These are phyloP conservation scores for Lepidopterella palustris DNA, from an alignment of 495 filamentous ascomycete genomes.

Conservation along the genomic window DNA sequence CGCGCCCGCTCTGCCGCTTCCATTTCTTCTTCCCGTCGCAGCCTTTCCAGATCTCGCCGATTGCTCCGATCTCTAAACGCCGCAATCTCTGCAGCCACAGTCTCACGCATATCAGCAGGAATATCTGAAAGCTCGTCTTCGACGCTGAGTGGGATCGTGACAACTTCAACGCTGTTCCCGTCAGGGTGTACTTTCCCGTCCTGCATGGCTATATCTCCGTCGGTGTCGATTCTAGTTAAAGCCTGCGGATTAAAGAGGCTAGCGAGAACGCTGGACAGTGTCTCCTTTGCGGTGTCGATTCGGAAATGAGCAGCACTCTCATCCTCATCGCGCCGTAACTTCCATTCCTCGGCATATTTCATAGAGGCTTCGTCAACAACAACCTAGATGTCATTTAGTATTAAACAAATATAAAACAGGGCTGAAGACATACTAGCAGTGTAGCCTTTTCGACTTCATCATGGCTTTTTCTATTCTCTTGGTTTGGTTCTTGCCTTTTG, in stretches of 20 bases:
- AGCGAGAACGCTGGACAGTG: constrained; percentile 58
- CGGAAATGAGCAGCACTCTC: constrained; percentile 59
- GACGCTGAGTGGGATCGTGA: constrained; percentile 77
- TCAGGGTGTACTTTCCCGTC: constrained; percentile 54
- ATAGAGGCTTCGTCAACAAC: constrained; percentile 74
- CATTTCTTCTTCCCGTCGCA: constrained; percentile 82
- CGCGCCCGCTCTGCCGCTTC: constrained; percentile 78
- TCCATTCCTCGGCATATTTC: constrained; percentile 76
- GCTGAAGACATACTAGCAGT: background rate
- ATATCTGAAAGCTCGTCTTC: constrained; percentile 97
- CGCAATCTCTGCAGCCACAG: constrained; percentile 87
- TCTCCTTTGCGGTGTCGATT: constrained; percentile 58
- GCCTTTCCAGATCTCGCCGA: constrained; percentile 76
- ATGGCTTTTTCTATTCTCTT: constrained; percentile 41
- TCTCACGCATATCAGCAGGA: constrained; percentile 93
- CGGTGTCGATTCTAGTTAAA: constrained; percentile 44
- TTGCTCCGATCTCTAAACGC: constrained; percentile 90
- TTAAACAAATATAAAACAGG: background rate
- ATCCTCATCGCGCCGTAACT: constrained; percentile 57
- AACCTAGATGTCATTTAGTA: constrained; percentile 40
- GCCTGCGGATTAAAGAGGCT: constrained; percentile 65
- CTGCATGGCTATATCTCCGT: constrained; percentile 68
- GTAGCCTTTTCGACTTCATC: constrained; percentile 17
- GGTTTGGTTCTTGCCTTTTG: constrained; percentile 56
- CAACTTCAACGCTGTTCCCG: constrained; percentile 57